phyloP scores from a whole-genome alignment of 2,329 filamentous ascomycete genomes.

The Huntiella abstrusa region DNA sequence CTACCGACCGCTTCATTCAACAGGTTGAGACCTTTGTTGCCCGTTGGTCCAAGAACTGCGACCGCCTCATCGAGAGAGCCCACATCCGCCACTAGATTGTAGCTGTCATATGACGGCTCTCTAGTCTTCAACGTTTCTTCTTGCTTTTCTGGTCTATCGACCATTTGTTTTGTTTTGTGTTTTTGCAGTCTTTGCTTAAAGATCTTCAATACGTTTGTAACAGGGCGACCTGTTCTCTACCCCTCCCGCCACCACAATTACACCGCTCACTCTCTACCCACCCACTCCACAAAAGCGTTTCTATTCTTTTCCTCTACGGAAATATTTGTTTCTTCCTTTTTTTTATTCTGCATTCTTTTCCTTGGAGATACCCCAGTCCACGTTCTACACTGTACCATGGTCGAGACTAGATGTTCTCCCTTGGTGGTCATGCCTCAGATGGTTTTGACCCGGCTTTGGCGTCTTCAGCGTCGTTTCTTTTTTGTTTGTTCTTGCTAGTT shows the following conservation, averaged over 20 bases:
- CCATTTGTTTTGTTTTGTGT: constrained; percentile 4
- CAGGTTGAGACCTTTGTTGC: constrained; percentile 75
- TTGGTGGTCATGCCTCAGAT: background rate
- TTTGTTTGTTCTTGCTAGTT: background rate
- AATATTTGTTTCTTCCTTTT: background rate
- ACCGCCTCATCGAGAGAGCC: no score
- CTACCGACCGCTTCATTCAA: constrained; percentile 85
- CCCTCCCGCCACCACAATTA: background rate
- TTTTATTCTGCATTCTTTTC: constrained; percentile 4
- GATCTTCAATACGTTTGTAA: constrained; percentile 3
- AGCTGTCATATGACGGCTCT: no score
- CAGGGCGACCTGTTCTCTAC: constrained; percentile 11
- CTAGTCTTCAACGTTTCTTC: no score
- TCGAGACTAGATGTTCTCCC: background rate
- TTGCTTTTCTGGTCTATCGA: constrained; percentile 5
- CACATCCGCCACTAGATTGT: no score
- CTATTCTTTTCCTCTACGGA: background rate
- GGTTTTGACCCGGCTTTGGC: background rate
- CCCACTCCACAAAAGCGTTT: background rate
- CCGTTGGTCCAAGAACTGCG: constrained; percentile 61
- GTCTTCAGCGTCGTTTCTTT: constrained; percentile 2
- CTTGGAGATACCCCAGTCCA: constrained; percentile 11
- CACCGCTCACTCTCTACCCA: background rate
- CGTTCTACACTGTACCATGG: background rate
- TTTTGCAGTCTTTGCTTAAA: constrained; percentile 4